phyloP scores from a whole-genome alignment of 371 early-diverging fungal species.

The Mortierella sp. region DNA sequence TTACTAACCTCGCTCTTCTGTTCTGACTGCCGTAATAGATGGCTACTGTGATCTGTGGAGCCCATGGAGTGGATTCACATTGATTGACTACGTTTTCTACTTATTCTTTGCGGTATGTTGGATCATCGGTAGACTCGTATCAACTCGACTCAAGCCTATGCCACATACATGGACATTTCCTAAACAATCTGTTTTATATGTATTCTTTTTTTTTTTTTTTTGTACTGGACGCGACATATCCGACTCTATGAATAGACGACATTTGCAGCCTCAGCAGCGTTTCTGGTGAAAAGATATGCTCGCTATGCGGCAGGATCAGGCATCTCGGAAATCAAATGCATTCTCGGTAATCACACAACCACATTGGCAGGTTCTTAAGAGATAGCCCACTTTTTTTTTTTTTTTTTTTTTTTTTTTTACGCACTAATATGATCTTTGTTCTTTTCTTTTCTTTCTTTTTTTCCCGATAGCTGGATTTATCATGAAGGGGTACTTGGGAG shows the following conservation, averaged over 20 bases:
- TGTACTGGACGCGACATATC: neutral
- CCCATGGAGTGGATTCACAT: slow-evolving; percentile 54
- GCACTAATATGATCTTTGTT: too few species aligned
- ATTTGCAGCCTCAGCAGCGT: slow-evolving; percentile 68
- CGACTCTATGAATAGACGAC: slow-evolving; percentile 57
- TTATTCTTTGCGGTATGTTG: slow-evolving; percentile 66
- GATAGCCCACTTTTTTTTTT: neutral
- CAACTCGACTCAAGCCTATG: too few species aligned
- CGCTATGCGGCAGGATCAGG: slow-evolving; percentile 95
- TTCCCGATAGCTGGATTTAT: slow-evolving; percentile 82
- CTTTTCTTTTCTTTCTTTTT: too few species aligned
- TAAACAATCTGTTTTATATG: too few species aligned
- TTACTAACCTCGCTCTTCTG: slow-evolving; percentile 42
- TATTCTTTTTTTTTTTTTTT: too few species aligned
- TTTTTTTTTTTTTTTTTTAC: neutral
- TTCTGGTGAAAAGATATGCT: slow-evolving; percentile 75
- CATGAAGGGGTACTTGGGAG: slow-evolving; percentile 88
- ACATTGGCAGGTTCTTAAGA: neutral
- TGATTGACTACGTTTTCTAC: slow-evolving; percentile 71
- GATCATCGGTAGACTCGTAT: too few species aligned
- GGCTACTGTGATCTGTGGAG: slow-evolving; percentile 57
- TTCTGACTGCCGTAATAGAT: slow-evolving; percentile 15
- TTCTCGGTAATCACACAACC: slow-evolving; percentile 66
- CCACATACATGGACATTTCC: too few species aligned
- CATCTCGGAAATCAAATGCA: slow-evolving; percentile 95